These are phyloP conservation scores for Boechera retrofracta DNA, from an alignment of 345 rosid species.

Conservation along the genomic window DNA sequence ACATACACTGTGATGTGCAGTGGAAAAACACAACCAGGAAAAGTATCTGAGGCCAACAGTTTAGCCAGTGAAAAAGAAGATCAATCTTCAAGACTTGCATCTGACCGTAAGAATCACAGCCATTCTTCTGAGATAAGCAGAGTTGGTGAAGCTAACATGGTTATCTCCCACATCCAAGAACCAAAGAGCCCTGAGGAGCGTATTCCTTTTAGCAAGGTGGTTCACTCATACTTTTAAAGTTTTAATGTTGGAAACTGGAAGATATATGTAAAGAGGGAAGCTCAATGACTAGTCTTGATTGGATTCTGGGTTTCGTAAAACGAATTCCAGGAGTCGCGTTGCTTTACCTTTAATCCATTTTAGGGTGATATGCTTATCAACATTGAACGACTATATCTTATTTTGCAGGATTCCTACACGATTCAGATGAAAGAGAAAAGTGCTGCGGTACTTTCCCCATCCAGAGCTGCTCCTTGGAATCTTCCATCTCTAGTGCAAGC, in stretches of 20 bases:
- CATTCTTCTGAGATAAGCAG: conserved; percentile 54
- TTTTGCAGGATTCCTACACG: conserved; percentile 31
- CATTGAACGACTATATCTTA: neutral
- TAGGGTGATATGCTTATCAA: conserved; percentile 3
- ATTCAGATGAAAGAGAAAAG: conserved; percentile 63
- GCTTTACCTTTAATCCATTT: neutral
- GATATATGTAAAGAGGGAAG: conserved; percentile 2
- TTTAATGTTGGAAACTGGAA: conserved; percentile 45
- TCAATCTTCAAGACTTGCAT: conserved; percentile 53
- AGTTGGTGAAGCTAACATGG: conserved; percentile 54
- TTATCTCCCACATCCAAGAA: conserved; percentile 48
- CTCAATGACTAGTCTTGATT: neutral
- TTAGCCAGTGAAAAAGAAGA: conserved; percentile 55
- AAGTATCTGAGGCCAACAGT: conserved; percentile 50
- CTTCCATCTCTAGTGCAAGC: conserved; percentile 41
- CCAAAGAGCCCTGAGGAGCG: conserved; percentile 50
- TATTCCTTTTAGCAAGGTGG: conserved; percentile 55
- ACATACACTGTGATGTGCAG: conserved; percentile 46
- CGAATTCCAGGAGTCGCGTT: neutral
- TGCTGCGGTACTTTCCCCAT: conserved; percentile 52
- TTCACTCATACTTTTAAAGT: conserved; percentile 32
- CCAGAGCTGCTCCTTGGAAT: conserved; percentile 55
- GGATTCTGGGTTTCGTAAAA: neutral
- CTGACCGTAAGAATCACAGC: conserved; percentile 49
- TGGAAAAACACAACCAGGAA: conserved; percentile 58